These are phyloP conservation scores for Colletotrichum karsti DNA, from an alignment of 2,329 filamentous ascomycete species.

Conservation along the genomic window DNA sequence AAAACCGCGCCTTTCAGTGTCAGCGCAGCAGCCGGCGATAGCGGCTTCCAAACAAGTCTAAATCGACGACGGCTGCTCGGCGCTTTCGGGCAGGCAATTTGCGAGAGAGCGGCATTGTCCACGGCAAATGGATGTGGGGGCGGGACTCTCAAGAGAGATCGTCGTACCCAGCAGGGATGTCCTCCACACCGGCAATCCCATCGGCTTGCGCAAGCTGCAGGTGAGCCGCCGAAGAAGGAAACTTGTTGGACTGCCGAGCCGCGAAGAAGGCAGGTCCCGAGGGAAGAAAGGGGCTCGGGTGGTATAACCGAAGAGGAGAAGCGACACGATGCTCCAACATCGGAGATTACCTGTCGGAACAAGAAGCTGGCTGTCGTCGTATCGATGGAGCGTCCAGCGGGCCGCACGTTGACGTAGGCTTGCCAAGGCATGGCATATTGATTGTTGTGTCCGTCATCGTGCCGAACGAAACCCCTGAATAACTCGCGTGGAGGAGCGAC, in stretches of 20 bases:
- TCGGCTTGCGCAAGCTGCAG: neutral
- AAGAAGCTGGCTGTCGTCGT: no score
- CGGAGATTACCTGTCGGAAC: neutral
- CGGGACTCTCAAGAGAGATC: neutral
- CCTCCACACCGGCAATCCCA: neutral
- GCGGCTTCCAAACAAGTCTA: no score
- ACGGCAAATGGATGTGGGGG: neutral
- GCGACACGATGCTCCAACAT: neutral
- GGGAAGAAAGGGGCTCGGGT: neutral
- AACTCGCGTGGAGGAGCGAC: no score
- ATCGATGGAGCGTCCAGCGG: no score
- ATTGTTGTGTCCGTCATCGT: no score
- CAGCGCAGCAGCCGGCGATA: neutral
- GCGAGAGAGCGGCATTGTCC: no score
- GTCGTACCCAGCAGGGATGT: neutral
- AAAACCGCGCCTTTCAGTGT: neutral
- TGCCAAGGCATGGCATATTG: no score
- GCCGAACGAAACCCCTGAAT: no score
- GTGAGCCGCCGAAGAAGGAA: neutral
- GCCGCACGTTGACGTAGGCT: neutral
- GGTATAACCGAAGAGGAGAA: neutral
- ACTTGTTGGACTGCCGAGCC: neutral
- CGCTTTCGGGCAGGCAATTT: no score
- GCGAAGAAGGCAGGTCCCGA: neutral
- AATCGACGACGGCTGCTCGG: no score